These are phyloP conservation scores for Saitozyma sp. DNA, from an alignment of 768 basidiomycete species.

Conservation along the genomic window DNA sequence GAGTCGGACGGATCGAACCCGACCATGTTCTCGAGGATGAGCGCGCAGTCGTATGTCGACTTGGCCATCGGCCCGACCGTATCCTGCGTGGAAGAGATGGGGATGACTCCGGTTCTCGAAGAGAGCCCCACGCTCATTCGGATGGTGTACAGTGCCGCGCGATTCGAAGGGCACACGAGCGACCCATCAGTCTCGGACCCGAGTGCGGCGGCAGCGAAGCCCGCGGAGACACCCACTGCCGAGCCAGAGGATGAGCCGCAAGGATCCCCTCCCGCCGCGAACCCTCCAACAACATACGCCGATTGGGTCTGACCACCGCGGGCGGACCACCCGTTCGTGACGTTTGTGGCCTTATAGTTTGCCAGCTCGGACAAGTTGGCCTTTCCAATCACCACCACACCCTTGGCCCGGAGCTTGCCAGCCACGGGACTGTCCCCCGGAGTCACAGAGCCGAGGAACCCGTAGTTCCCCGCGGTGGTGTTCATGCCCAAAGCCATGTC, in stretches of 20 bases:
- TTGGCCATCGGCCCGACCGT: conserved; percentile 27
- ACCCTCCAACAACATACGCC: conserved; percentile 40
- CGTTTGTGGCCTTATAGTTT: conserved; percentile 25
- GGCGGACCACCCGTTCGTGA: conserved; percentile 41
- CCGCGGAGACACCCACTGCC: conserved; percentile 35
- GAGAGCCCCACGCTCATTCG: conserved; percentile 25
- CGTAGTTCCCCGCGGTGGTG: conserved; percentile 41
- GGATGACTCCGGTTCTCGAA: conserved; percentile 29
- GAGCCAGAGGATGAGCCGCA: conserved; percentile 38
- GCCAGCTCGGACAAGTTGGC: conserved; percentile 40
- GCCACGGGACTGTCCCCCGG: conserved; percentile 25
- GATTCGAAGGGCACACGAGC: conserved; percentile 29
- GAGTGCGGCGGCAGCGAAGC: conserved; percentile 33
- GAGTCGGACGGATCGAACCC: conserved; percentile 25
- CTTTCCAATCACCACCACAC: conserved; percentile 29
- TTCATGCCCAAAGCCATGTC: conserved; percentile 38
- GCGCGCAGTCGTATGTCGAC: conserved; percentile 16
- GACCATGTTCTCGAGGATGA: conserved; percentile 31
- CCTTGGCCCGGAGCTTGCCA: conserved; percentile 20
- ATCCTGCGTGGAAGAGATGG: conserved; percentile 22
- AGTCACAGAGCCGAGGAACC: conserved; percentile 23
- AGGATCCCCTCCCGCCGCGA: conserved; percentile 34
- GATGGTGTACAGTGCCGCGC: conserved; percentile 41
- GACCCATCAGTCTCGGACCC: conserved; percentile 38
- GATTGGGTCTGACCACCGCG: conserved; percentile 36